Evolutionary conservation across 192 early-diverging fungal species (phyloP), one percentile per base, ranked within the genome.

Genomic region (Dissophora ornata): DNA sequence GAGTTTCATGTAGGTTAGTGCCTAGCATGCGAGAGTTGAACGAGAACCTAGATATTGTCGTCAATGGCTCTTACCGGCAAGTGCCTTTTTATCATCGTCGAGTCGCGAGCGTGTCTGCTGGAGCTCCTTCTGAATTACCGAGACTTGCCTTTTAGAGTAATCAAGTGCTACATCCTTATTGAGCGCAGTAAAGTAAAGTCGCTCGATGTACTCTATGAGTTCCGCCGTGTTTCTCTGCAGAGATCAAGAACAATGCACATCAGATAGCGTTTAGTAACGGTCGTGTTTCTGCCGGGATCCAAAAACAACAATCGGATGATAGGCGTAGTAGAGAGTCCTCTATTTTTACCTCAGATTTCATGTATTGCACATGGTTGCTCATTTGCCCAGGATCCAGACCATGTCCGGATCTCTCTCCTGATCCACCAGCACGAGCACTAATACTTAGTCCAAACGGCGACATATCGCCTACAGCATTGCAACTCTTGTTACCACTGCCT

Each of bases 41-140:
- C n/a, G n/a, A n/a, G n/a, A n/a, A n/a, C n/a, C n/a, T n/a, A n/a
- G n/a, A n/a, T n/a, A n/a, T n/a, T n/a, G n/a, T n/a, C n/a, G n/a
- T n/a, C n/a, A n/a, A n/a, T n/a, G n/a, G n/a, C n/a, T n/a, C 40
- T 46, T 71, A 71, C 69, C 69, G 8, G 26, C 28, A 16, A 74
- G 41, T 0, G 48, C 42, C n/a, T 74, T 64, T n/a, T 44, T 58
- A 3, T 64, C 38, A 12, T 65, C 62, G 2, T 65, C 62, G 9
- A 34, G 34, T 0, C 13, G 29, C 13, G 36, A 42, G 10, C 30
- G n/a, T 0, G 16, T 47, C 30, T 67, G 63, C 25, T 67, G 55
- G n/a, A 77, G 32, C 38, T 77, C 71, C 22, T 62, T 77, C 21
- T 50, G 63, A 9, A 77, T 16, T 0, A 26, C 45, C 1, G 63